A percentile compares a stretch with the other conserved stretches of the same genome.
Evolutionary conservation across 2,329 filamentous ascomycete species (phyloP).

Genomic region (Thermochaetoides dissita): DNA sequence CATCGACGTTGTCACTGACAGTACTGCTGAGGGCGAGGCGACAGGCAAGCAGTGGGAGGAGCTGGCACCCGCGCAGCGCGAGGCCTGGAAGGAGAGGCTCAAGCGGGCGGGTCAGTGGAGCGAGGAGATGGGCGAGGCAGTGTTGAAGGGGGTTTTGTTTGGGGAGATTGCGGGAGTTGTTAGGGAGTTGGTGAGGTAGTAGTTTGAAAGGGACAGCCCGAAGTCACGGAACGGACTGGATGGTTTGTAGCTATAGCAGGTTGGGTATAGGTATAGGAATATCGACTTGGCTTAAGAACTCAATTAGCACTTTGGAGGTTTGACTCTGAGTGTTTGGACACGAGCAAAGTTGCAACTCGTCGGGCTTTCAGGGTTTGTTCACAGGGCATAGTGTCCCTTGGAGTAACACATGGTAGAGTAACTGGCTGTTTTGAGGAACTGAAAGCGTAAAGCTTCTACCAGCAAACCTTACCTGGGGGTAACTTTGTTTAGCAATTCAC

Average conservation of each 20-base stretch:
- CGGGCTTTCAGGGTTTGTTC: too few relatives aligned
- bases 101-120: constrained; percentile 62
- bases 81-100: constrained; percentile 56
- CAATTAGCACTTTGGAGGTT: too few relatives aligned
- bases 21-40: constrained; percentile 34
- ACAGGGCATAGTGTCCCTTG: too few relatives aligned
- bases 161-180: constrained; percentile 53
- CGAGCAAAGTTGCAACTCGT: too few relatives aligned
- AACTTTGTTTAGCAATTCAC: too few relatives aligned
- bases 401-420: too few relatives aligned
- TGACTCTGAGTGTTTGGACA: too few relatives aligned
- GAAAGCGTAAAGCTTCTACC: too few relatives aligned
- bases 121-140: constrained; percentile 61
- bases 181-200: constrained; percentile 27
- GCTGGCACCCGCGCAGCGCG: constrained; percentile 46
- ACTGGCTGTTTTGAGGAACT: too few relatives aligned
- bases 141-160: constrained; percentile 68
- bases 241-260: constrained; percentile 37
- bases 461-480: too few relatives aligned
- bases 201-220: background rate
- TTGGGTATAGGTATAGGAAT: constrained; percentile 18
- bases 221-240: constrained; percentile 22
- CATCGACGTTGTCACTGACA: too few relatives aligned
- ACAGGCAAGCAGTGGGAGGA: constrained; percentile 57
- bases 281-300: too few relatives aligned